These are phyloP conservation scores for Aspergillus tubingensis DNA, from an alignment of 2,329 filamentous ascomycete species.

Conservation along the genomic window DNA sequence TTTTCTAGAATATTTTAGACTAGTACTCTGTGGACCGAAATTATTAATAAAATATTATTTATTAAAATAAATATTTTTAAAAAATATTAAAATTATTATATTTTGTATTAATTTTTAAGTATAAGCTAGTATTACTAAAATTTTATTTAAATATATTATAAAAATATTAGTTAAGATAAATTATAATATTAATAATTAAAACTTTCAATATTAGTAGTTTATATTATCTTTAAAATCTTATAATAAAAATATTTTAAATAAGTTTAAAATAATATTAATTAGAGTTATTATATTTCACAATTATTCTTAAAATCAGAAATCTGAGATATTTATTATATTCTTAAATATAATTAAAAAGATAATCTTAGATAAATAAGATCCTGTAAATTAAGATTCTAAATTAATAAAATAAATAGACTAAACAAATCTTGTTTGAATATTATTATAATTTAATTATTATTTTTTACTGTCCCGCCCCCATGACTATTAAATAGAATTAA, in stretches of 20 bases:
- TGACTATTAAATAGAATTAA: background rate
- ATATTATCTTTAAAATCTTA: no score
- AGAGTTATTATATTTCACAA: no score
- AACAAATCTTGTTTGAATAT: background rate
- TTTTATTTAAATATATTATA: accelerated
- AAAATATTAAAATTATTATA: background rate
- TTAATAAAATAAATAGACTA: background rate
- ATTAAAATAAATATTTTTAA: background rate
- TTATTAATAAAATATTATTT: background rate
- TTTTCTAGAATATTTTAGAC: background rate
- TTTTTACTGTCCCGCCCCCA: no score
- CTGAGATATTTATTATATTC: no score
- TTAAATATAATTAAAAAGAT: no score
- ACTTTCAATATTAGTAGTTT: no score
- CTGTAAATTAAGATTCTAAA: background rate
- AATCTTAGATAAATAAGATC: no score
- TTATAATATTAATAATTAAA: no score
- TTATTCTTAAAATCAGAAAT: no score
- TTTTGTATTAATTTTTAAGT: background rate
- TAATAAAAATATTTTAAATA: no score
- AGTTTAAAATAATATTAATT: no score
- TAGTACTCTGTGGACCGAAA: background rate
- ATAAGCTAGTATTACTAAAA: background rate
- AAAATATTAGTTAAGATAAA: no score
- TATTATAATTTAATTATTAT: background rate